These are phyloP conservation scores for Musa troglodytarum DNA, from an alignment of 176 grass and related monocot genomes.

Conservation along the genomic window DNA sequence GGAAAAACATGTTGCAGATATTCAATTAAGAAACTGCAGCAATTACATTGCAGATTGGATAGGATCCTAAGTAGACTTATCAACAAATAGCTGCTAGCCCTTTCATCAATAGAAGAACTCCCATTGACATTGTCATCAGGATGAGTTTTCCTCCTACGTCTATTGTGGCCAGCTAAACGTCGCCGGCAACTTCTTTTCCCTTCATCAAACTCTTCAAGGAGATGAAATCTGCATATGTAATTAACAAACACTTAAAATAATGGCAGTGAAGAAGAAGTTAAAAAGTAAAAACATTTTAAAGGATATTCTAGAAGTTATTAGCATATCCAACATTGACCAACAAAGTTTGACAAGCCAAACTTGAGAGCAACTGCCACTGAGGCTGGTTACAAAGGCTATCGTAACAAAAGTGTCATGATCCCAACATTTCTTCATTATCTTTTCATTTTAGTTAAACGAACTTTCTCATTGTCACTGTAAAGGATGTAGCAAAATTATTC, in stretches of 20 bases:
- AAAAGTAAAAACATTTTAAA: too few species aligned
- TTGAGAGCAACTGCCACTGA: too few species aligned
- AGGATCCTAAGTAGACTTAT: constrained; percentile 82
- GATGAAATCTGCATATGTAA: constrained; percentile 66
- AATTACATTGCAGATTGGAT: constrained; percentile 67
- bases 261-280: neutral
- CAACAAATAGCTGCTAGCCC: constrained; percentile 64
- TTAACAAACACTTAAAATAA: neutral
- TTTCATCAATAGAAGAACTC: constrained; percentile 45
- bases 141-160: constrained; percentile 71
- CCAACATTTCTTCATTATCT: too few species aligned
- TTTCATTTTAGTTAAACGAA: too few species aligned
- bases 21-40: neutral
- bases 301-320: too few species aligned
- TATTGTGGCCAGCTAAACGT: constrained; percentile 90
- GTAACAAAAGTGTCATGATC: too few species aligned
- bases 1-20: too few species aligned
- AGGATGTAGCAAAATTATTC: too few species aligned
- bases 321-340: too few species aligned
- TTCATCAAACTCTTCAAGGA: constrained; percentile 96
- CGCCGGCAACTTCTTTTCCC: constrained; percentile 90
- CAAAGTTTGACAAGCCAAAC: too few species aligned
- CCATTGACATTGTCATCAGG: constrained; percentile 49
- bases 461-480: too few species aligned
- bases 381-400: too few species aligned